Conservation (phyloP, 495 filamentous ascomycete species). For the Aspergillus panamensis region DNA sequence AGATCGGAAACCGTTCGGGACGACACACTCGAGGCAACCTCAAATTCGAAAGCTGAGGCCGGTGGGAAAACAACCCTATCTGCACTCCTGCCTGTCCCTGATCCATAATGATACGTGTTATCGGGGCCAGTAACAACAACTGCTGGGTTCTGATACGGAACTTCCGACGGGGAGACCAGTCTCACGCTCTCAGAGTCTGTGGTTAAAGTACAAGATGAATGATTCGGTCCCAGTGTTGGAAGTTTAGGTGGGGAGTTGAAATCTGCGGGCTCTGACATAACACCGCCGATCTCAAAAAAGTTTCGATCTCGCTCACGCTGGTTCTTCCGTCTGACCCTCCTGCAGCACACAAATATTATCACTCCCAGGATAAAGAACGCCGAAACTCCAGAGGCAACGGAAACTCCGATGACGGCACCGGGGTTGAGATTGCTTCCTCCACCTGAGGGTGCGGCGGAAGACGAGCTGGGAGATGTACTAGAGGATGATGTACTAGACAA, state of each 20-base stretch:
- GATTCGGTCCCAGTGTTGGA: constrained; percentile 18
- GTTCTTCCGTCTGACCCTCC: constrained; percentile 29
- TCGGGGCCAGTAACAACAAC: constrained; percentile 20
- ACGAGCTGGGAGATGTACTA: constrained; percentile 9
- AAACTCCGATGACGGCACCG: constrained; percentile 41
- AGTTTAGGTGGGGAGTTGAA: constrained; percentile 28
- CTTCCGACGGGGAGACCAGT: constrained; percentile 19
- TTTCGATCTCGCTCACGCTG: constrained; percentile 23
- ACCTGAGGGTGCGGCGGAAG: background rate
- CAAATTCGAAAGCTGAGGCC: constrained; percentile 33
- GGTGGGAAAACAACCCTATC: constrained; percentile 30
- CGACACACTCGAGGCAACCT: constrained; percentile 26
- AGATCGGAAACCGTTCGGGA: constrained; percentile 36
- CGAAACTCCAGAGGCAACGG: constrained; percentile 39
- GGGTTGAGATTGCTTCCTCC: constrained; percentile 26
- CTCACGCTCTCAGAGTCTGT: constrained; percentile 20
- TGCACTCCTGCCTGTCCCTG: constrained; percentile 3
- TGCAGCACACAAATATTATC: constrained; percentile 36
- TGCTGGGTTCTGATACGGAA: constrained; percentile 21
- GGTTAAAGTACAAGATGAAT: constrained; percentile 11
- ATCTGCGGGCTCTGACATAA: constrained; percentile 41
- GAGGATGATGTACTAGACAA: background rate
- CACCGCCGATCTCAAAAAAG: constrained; percentile 44
- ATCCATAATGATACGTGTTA: constrained; percentile 3
- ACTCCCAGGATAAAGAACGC: constrained; percentile 39